These are phyloP conservation scores for Fusarium sp. DNA, from an alignment of 2,329 filamentous ascomycete genomes.

Conservation along the genomic window DNA sequence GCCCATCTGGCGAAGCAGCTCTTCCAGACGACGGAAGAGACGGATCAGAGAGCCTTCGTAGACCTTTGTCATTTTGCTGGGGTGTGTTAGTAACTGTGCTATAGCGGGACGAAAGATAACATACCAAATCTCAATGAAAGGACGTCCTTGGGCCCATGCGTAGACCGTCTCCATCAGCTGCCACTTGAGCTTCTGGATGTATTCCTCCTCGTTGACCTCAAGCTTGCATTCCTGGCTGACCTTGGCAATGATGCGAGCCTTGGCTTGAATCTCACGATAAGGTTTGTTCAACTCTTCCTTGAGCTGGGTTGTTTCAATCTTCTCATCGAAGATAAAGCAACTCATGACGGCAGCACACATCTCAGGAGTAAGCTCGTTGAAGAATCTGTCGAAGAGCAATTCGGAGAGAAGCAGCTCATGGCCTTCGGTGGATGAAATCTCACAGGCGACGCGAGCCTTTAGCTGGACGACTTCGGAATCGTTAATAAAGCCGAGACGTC, in stretches of 20 bases:
- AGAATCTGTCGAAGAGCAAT: slow-evolving; percentile 95
- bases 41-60: slow-evolving; percentile 98
- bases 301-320: slow-evolving; percentile 79
- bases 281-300: slow-evolving; percentile 89
- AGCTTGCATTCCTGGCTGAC: slow-evolving; percentile 95
- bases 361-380: slow-evolving; percentile 93
- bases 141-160: slow-evolving; percentile 88
- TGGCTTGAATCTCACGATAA: slow-evolving; percentile 84
- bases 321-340: slow-evolving; percentile 98
- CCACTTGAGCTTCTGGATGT: slow-evolving; percentile 87
- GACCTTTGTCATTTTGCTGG: slow-evolving; percentile 97
- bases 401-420: slow-evolving; percentile 95
- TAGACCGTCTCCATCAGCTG: slow-evolving; percentile 97
- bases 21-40: slow-evolving; percentile 93
- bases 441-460: slow-evolving; percentile 96
- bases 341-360: slow-evolving; percentile 86
- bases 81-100: slow-evolving; percentile 30
- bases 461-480: slow-evolving; percentile 95
- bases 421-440: slow-evolving; percentile 90
- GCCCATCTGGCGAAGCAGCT: slow-evolving; percentile 92
- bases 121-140: slow-evolving; percentile 90
- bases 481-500: slow-evolving; percentile 94
- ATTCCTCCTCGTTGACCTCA: slow-evolving; percentile 93
- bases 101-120: fast-evolving
- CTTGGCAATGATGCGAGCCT: slow-evolving; percentile 89